Percentiles rank a stretch among this genome's conserved stretches.
These are phyloP conservation scores for Paramecium pentaurelia DNA, from an alignment of 73 alveolate genomes.

Conservation along the genomic window DNA sequence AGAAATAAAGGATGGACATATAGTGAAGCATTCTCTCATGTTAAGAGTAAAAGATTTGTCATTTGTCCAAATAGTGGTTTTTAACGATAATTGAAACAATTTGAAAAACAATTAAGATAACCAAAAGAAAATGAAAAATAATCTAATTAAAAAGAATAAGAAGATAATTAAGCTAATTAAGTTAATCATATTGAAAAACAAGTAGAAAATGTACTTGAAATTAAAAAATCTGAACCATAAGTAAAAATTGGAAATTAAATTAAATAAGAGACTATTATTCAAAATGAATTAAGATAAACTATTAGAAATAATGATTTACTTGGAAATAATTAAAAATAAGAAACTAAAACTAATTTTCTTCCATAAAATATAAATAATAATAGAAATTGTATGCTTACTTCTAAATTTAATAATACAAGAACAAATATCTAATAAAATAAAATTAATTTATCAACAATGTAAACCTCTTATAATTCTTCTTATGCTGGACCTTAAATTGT, in stretches of 20 bases:
- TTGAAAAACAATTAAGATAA: conserved; percentile 64
- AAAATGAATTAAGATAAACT: not conserved
- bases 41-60: conserved; percentile 79
- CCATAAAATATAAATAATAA: not conserved
- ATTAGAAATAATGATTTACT: not conserved
- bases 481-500: conserved; percentile 25
- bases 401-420: not conserved
- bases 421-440: not conserved
- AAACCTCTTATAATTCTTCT: not conserved
- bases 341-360: not conserved
- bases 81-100: conserved; percentile 72
- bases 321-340: not conserved
- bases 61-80: conserved; percentile 90
- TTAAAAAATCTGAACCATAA: not conserved
- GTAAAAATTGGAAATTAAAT: not conserved
- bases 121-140: not conserved
- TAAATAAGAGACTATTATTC: not conserved
- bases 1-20: conserved; percentile 75
- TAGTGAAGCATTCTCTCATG: conserved; percentile 76
- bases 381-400: not conserved
- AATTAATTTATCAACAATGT: not conserved
- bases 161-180: not conserved
- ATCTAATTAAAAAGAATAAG: not conserved
- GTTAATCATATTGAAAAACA: not conserved
- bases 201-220: not conserved